phyloP scores from a whole-genome alignment of 2,329 filamentous ascomycete species.

The Verticillium nubilum region DNA sequence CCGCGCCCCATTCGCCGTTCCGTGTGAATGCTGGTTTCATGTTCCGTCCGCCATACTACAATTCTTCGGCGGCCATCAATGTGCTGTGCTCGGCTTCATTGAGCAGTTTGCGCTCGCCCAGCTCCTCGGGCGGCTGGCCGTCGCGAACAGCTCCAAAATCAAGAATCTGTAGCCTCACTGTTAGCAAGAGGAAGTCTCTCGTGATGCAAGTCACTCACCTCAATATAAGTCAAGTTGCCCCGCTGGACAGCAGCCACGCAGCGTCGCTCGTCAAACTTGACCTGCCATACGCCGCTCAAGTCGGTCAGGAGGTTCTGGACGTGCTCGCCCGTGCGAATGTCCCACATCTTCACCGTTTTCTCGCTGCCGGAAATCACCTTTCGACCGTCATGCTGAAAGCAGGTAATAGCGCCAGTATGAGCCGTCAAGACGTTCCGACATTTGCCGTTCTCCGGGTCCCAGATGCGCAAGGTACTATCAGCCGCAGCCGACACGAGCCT shows the following conservation, averaged over 20 bases:
- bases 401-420: constrained; percentile 95
- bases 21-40: background rate
- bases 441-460: constrained; percentile 89
- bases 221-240: constrained; percentile 87
- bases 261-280: constrained; percentile 91
- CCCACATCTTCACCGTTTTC: constrained; percentile 97
- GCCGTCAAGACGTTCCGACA: constrained; percentile 88
- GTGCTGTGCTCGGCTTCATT: constrained; percentile 50
- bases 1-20: background rate
- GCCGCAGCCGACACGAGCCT: constrained; percentile 91
- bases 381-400: constrained; percentile 94
- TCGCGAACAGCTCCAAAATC: constrained; percentile 95
- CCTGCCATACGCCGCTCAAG: constrained; percentile 96
- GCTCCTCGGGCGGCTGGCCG: constrained; percentile 69
- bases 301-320: constrained; percentile 90
- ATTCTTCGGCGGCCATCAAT: constrained; percentile 32
- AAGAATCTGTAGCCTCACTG: constrained; percentile 64
- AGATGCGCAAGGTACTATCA: constrained; percentile 91
- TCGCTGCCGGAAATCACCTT: constrained; percentile 97
- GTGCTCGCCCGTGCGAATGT: constrained; percentile 86
- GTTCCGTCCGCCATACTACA: background rate
- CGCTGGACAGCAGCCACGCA: constrained; percentile 96
- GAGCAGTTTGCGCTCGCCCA: constrained; percentile 72
- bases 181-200: constrained; percentile 21
- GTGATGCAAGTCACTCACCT: constrained; percentile 55